These are phyloP conservation scores for Penstemon newberryi DNA, from an alignment of 257 asterid species.

Conservation along the genomic window DNA sequence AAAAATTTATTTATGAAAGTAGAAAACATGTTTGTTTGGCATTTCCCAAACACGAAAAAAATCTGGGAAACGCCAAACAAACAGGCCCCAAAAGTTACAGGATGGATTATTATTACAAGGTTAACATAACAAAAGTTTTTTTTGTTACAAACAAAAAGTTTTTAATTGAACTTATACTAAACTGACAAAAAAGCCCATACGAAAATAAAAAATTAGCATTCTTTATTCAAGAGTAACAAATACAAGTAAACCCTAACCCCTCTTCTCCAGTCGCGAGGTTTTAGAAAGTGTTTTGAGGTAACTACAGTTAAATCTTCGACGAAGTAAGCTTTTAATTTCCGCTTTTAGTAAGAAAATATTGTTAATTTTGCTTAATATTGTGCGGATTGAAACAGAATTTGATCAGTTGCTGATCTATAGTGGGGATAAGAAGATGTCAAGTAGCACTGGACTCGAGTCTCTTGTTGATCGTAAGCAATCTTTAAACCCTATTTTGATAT, in stretches of 20 bases:
- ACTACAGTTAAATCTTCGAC: background rate
- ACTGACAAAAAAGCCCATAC: no score
- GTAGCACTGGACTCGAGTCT: slow-evolving; percentile 74
- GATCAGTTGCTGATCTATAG: slow-evolving; percentile 9
- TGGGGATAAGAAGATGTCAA: slow-evolving; percentile 46
- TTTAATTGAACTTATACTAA: no score
- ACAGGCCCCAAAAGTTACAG: no score
- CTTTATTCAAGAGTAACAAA: no score
- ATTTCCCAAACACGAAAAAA: no score
- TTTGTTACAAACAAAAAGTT: no score
- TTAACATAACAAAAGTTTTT: no score
- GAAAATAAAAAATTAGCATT: no score
- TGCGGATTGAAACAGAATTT: slow-evolving; percentile 27
- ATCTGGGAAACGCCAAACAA: no score
- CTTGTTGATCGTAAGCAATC: slow-evolving; percentile 78
- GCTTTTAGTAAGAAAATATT: background rate
- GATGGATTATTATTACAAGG: no score
- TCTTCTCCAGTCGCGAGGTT: background rate
- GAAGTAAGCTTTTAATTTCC: background rate
- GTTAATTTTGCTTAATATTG: background rate
- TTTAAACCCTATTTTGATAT: slow-evolving; percentile 21
- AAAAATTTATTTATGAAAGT: no score
- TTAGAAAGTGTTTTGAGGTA: slow-evolving; percentile 11
- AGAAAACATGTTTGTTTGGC: no score
- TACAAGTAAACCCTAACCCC: background rate